Conservation (phyloP, 768 basidiomycete genomes). For the Naganishia onofrii region DNA sequence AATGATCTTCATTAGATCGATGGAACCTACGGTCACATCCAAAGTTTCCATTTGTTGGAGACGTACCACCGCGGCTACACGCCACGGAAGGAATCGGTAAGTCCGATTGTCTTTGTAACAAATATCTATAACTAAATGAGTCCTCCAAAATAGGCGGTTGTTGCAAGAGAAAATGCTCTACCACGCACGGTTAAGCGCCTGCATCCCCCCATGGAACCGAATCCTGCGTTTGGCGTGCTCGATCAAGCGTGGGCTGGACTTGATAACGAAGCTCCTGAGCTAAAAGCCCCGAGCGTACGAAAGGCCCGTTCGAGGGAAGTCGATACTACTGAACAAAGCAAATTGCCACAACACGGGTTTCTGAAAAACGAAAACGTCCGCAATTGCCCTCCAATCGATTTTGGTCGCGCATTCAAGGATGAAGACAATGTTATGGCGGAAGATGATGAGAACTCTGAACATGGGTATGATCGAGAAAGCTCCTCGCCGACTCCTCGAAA, state of each 20-base stretch:
- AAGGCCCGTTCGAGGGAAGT: neutral
- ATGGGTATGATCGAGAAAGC: neutral
- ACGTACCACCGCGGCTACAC: slow-evolving; percentile 21
- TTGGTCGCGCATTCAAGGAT: slow-evolving; percentile 11
- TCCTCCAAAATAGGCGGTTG: neutral
- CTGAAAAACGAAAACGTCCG: slow-evolving; percentile 19
- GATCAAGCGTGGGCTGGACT: slow-evolving; percentile 15
- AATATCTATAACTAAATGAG: neutral
- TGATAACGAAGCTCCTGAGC: too few relatives aligned
- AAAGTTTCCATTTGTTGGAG: slow-evolving; percentile 2
- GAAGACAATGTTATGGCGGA: neutral
- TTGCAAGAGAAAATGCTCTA: neutral
- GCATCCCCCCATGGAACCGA: neutral
- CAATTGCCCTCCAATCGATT: neutral
- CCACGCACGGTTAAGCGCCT: neutral
- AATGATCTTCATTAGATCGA: neutral
- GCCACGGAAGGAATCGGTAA: slow-evolving; percentile 12
- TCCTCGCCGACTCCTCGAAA: slow-evolving; percentile 15
- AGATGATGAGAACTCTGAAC: neutral
- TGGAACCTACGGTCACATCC: slow-evolving; percentile 9
- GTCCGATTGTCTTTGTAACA: neutral
- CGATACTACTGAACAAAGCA: slow-evolving; percentile 12
- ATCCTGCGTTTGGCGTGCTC: neutral
- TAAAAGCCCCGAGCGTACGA: neutral
- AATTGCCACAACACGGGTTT: slow-evolving; percentile 1